A percentile compares a stretch with the other conserved stretches of the same genome.
Evolutionary conservation across 2,329 filamentous ascomycete species (phyloP).

Genomic region (Laburnicola sp.): DNA sequence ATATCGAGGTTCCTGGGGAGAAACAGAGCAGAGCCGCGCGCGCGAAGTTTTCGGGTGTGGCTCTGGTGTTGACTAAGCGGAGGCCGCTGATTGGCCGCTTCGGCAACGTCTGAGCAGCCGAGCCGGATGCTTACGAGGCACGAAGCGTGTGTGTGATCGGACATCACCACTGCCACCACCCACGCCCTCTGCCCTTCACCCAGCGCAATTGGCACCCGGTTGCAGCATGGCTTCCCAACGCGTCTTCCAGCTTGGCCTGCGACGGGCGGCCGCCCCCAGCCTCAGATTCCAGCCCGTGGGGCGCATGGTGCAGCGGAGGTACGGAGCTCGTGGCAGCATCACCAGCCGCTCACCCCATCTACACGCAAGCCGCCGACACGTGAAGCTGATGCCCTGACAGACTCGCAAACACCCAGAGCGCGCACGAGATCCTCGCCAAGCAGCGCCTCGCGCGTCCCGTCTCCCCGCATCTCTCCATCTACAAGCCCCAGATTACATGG

Average conservation of each 20-base stretch:
- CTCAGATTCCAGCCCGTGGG: conserved; percentile 46
- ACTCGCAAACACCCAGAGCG: conserved; percentile 61
- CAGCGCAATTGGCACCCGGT: conserved; percentile 23
- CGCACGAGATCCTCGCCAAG: conserved; percentile 69
- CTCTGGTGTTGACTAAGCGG: conserved; percentile 32
- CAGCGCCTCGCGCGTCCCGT: conserved; percentile 83
- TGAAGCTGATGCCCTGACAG: conserved; percentile 26
- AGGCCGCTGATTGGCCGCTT: conserved; percentile 32
- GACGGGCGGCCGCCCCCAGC: conserved; percentile 47
- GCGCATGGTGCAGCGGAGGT: conserved; percentile 55
- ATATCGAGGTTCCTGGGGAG: conserved; percentile 47
- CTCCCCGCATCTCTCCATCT: conserved; percentile 82
- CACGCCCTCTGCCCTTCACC: conserved; percentile 24
- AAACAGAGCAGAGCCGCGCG: conserved; percentile 15
- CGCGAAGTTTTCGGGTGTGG: conserved; percentile 39
- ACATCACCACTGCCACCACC: conserved; percentile 37
- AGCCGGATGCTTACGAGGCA: conserved; percentile 17
- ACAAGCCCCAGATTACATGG: conserved; percentile 85
- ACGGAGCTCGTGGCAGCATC: conserved; percentile 31
- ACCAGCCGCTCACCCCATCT: conserved; percentile 5
- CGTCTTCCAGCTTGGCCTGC: conserved; percentile 50
- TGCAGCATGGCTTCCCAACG: conserved; percentile 51
- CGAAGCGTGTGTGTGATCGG: conserved; percentile 19
- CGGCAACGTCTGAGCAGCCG: conserved; percentile 32
- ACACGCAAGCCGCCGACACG: neutral